Evolutionary conservation across 2,329 filamentous ascomycete species (phyloP).

Genomic region (Nothomitra cinnamomea): DNA sequence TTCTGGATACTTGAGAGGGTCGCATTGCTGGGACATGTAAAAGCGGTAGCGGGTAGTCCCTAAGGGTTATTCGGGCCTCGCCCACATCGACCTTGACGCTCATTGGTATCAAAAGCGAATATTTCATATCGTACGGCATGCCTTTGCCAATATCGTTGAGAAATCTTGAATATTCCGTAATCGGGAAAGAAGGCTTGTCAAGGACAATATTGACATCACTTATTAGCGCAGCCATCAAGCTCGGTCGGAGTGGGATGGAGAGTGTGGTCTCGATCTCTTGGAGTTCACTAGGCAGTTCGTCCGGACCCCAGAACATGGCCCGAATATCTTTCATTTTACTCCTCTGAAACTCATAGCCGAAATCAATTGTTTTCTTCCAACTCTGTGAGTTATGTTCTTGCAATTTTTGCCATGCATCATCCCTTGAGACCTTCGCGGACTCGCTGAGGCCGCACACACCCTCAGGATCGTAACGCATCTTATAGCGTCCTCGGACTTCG

Average conservation of each 20-base stretch:
- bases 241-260: constrained; percentile 68
- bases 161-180: constrained; percentile 67
- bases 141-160: constrained; percentile 87
- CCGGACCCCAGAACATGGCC: constrained; percentile 62
- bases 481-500: constrained; percentile 15
- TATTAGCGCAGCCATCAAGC: constrained; percentile 62
- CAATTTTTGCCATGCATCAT: constrained; percentile 60
- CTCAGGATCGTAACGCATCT: constrained; percentile 62
- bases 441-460: constrained; percentile 55
- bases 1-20: constrained; percentile 59
- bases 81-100: constrained; percentile 78
- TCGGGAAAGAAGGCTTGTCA: constrained; percentile 84
- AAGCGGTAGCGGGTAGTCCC: constrained; percentile 86
- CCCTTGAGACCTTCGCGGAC: constrained; percentile 51
- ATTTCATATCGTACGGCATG: constrained; percentile 82
- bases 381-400: constrained; percentile 70
- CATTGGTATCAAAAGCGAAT: constrained; percentile 79
- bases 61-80: constrained; percentile 68
- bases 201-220: constrained; percentile 72
- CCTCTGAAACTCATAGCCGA: constrained; percentile 50
- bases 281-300: constrained; percentile 63
- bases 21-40: constrained; percentile 78
- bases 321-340: constrained; percentile 65
- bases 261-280: constrained; percentile 75
- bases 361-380: constrained; percentile 84